Base-by-base conservation (phyloP, 2,329 filamentous ascomycete species). In the Diaporthe sp. region DNA sequence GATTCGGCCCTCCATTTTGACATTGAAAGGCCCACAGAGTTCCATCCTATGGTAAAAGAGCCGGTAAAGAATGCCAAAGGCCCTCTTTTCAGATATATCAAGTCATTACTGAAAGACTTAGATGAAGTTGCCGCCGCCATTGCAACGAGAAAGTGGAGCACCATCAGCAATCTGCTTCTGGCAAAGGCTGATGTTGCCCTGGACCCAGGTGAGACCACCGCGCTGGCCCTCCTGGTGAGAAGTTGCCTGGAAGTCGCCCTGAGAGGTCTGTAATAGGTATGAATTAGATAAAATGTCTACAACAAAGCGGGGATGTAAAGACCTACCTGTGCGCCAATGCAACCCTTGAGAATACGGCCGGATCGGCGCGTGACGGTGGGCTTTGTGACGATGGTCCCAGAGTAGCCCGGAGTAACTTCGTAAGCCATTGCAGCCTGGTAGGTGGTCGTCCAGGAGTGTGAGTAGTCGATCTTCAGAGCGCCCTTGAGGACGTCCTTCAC, bases 341-440 rank as follows among this genome's bases (percentile, higher is more conserved):
- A 64, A 17, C 58, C 58, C 58, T 64, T 64, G 58, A 64, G 58
- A 25, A 64, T 64, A 22, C 58, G 58, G 58, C 58, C 58, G 58
- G 15, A 45, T 25, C 58, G 38, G 38, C 58, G 58, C 38, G 58
- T 64, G 15, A 64, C 58, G 4, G 58, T 64, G 38, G 58, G 58
- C 58, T 64, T 64, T 5, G 58, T 64, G 2, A 64, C 38, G 25
- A 64, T 38, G 3, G 58, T 33, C 22, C 58, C 58, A 4, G 58
- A 64, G 38, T 64, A 64, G 1, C 40, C 40, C 3, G 42, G 38
- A 3, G 58, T 64, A 9, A 64, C 25, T 9, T 64, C 58, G 40
- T 64, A 64, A 0, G 58, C 58, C 58, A 64, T 64, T 1, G 58
- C 25, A 45, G 58, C 58, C 28, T 64, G 58, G 17, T 64, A 64